Percentiles rank a stretch among this genome's conserved stretches.
phyloP scores from a whole-genome alignment of 164 flowering plant species.

The Tetrastigma voinierianum region DNA sequence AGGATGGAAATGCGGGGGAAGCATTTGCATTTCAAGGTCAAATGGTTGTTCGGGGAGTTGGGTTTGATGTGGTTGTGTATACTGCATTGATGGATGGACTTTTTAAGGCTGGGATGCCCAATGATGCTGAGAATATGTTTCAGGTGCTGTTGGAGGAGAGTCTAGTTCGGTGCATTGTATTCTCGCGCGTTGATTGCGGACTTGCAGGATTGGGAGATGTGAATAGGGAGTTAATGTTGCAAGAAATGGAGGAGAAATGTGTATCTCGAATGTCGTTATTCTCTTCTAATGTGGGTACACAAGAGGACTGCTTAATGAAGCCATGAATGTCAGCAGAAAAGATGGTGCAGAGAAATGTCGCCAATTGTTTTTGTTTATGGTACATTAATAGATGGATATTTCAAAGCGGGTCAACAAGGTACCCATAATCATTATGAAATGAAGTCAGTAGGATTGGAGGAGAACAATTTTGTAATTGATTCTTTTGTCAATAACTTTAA shows the following conservation, averaged over 20 bases:
- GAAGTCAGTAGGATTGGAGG: constrained; percentile 49
- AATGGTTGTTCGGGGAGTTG: constrained; percentile 71
- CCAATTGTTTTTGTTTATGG: constrained; percentile 59
- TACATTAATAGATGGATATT: constrained; percentile 62
- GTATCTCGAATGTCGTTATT: constrained; percentile 51
- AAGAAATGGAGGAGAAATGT: constrained; percentile 61
- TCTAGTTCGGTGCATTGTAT: constrained; percentile 49
- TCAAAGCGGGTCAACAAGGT: constrained; percentile 60
- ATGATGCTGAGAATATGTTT: constrained; percentile 68
- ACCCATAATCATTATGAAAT: constrained; percentile 63
- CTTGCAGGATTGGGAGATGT: constrained; percentile 71
- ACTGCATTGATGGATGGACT: constrained; percentile 76
- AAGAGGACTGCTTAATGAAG: constrained; percentile 71
- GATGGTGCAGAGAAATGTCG: constrained; percentile 45
- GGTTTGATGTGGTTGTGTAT: constrained; percentile 60
- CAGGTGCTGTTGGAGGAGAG: constrained; percentile 27
- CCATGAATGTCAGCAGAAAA: constrained; percentile 38
- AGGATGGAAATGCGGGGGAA: constrained; percentile 33
- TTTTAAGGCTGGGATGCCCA: constrained; percentile 57
- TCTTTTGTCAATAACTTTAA: constrained; percentile 64
- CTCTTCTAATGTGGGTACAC: constrained; percentile 66
- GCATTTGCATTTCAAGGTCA: constrained; percentile 49
- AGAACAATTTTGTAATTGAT: constrained; percentile 61
- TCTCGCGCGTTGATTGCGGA: constrained; percentile 73
- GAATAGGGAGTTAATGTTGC: constrained; percentile 37